Base-by-base conservation (phyloP, 1,284 basidiomycete genomes). In the Boletellus sp. region DNA sequence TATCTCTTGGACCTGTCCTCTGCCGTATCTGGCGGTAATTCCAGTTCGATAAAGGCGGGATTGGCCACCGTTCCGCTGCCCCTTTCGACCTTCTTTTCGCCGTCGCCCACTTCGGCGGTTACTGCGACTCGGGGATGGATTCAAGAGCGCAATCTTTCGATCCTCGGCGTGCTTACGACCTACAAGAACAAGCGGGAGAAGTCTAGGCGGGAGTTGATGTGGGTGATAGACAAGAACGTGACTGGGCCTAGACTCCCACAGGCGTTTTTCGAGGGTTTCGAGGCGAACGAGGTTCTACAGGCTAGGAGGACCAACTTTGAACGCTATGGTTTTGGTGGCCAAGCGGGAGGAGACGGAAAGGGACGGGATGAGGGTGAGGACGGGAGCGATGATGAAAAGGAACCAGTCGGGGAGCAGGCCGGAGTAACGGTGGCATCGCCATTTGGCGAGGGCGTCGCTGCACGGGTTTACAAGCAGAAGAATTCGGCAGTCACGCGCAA, bases 401-500 rank as follows among this genome's bases (percentile, higher is more conserved):
- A 70, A 42, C 64, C 61, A 21, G 67, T 61, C 26, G 67, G 51
- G 13, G 50, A 37, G 39, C 24, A 49, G 19, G 40, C 2, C 33
- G 44, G n/a, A 24, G 22, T 32, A 39, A 5, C 51, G 35, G 62
- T 59, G 44, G 33, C 36, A 49, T 60, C 60, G 8, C 63, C 62
- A 28, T 73, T 71, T 18, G 63, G 60, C 8, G 57, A 47, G 16
- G 63, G 64, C 21, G 53, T 67, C 21, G 60, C 61, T 40, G 75
- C 71, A 8, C 68, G 70, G 50, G 79, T 85, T 0, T 96, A 91
- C 75, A 79, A 84, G 59, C 93, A 96, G 72, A 79, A 78, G 28
- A 91, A 94, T 63, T 72, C 75, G 18, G 70, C 80, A 41, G 86
- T 83, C 30, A 93, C 88, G 28, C 76, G 93, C 59, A 96, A 97